A percentile compares a stretch with the other conserved stretches of the same genome.
Evolutionary conservation across 192 early-diverging fungal genomes (phyloP).

Genomic region (Entrophospora sp.): DNA sequence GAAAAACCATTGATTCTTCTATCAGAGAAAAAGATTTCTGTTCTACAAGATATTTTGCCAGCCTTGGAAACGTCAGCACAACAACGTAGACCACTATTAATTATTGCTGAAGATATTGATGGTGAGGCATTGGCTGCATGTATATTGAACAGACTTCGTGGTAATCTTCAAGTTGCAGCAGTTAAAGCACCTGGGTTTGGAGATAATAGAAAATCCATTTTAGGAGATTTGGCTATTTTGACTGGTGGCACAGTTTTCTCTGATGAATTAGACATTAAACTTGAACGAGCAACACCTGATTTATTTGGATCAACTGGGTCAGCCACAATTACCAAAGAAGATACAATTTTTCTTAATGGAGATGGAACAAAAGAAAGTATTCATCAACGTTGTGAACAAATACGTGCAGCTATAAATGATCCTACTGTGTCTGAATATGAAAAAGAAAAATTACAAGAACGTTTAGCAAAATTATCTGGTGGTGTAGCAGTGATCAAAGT

Average conservation of each 20-base stretch:
- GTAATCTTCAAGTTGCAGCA: conserved; percentile 90
- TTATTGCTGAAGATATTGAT: conserved; percentile 98
- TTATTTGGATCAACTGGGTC: conserved; percentile 85
- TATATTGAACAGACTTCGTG: conserved; percentile 99
- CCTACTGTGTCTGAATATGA: conserved; percentile 89
- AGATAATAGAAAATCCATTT: conserved; percentile 99
- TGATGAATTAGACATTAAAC: conserved; percentile 93
- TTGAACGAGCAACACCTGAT: conserved; percentile 88
- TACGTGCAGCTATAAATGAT: conserved; percentile 82
- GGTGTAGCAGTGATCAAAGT: conserved; percentile 99
- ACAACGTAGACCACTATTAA: conserved; percentile 91
- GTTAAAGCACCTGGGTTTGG: conserved; percentile 99
- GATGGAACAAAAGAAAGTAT: conserved; percentile 84
- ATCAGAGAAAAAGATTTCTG: conserved; percentile 98
- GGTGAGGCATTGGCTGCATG: conserved; percentile 99
- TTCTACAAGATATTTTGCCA: conserved; percentile 92
- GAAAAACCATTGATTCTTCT: conserved; percentile 98
- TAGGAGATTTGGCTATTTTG: conserved; percentile 94
- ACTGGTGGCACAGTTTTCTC: conserved; percentile 96
- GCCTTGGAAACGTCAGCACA: conserved; percentile 90
- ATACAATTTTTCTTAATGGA: conserved; percentile 97
- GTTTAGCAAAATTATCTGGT: conserved; percentile 94
- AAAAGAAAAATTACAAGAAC: conserved; percentile 98
- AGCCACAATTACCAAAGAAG: conserved; percentile 96
- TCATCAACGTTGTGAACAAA: conserved; percentile 92